Evolutionary conservation across 768 basidiomycete species (phyloP), one percentile per base, ranked within the genome.

Genomic region (Porphyrellus cyaneotinctus): DNA sequence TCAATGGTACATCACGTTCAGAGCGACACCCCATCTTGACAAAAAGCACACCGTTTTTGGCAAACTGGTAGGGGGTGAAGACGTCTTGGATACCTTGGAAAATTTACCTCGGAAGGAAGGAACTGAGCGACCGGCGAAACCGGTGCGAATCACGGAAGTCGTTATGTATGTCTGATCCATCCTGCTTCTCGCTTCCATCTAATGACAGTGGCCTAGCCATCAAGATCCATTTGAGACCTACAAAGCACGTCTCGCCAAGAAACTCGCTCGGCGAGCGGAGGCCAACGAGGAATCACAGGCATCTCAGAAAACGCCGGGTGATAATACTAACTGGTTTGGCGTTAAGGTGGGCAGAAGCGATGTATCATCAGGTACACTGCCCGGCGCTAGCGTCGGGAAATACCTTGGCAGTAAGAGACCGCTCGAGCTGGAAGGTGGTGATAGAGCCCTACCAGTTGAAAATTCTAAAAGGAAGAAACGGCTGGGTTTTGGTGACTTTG

Each of bases 31-130:
- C 0, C 83, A 98, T 67, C 81, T 99, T 20, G 90, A 98, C 70
- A 88, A 84, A 54, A 94, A 95, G 64, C 93, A 95, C 64, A 95
- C 94, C 0, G 97, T 98, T 2, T 99, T 98, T 64, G 97, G 97
- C 3, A 95, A 95, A 60, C 78, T 98, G 14, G 95, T 99, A 2
- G 97, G 97, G 10, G 97, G 95, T 18, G 91, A 95, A 66, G 91
- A 95, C 26, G 84, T 95, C 8, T 74, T 98, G 1, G 81, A 90
- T 63, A 81, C 86, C 7, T 72, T 99, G 24, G 97, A 98, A 67
- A 81, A 82, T 30, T 71, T 93, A 1, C 85, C 91, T 2, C 73
- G 84, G 38, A 89, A 94, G 69, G 81, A 86, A 15, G 91, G 89
- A 15, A 90, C 91, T 0, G 92, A 97, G 49, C 81, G 91, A 45